Conservation (phyloP, 2,329 filamentous ascomycete genomes). For the Diatrype stigma region DNA sequence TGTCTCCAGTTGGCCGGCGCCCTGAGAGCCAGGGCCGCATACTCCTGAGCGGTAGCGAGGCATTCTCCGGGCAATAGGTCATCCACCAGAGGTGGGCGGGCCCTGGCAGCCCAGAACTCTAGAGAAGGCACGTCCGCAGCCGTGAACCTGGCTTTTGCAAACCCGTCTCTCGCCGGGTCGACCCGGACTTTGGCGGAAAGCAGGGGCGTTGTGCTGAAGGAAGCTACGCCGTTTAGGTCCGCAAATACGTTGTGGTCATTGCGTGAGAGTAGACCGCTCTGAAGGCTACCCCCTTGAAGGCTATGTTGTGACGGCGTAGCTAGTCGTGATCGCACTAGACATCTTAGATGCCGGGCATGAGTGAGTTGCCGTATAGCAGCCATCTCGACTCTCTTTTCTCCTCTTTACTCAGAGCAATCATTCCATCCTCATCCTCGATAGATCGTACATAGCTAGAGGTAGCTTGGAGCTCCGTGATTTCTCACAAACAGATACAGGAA, state of each 20-base stretch:
- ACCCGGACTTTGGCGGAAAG: conserved; percentile 1
- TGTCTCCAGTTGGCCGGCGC: conserved; percentile 19
- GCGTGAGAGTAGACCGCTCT: too few species aligned
- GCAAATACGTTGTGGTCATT: too few species aligned
- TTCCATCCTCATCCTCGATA: too few species aligned
- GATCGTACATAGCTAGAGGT: too few species aligned
- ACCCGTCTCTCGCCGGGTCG: conserved; percentile 4
- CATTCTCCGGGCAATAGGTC: conserved; percentile 20
- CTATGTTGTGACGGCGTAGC: not conserved
- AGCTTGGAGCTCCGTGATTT: too few species aligned
- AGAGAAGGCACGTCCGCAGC: conserved; percentile 22
- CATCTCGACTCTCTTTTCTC: conserved; percentile 1
- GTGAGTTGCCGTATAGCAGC: conserved; percentile 3
- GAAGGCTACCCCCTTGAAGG: conserved; percentile 1
- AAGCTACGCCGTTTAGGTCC: not conserved
- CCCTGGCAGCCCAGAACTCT: conserved; percentile 20
- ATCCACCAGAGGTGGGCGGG: conserved; percentile 5
- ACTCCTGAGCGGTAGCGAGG: conserved; percentile 16
- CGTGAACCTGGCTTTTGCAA: conserved; percentile 19
- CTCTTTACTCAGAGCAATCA: too few species aligned
- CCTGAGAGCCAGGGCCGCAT: conserved; percentile 19
- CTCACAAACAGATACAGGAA: too few species aligned
- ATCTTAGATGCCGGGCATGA: conserved; percentile 9
- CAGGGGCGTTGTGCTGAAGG: not conserved
- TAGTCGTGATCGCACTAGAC: not conserved